These are phyloP conservation scores for Jaapia argillacea DNA, from an alignment of 768 basidiomycete species.

Conservation along the genomic window DNA sequence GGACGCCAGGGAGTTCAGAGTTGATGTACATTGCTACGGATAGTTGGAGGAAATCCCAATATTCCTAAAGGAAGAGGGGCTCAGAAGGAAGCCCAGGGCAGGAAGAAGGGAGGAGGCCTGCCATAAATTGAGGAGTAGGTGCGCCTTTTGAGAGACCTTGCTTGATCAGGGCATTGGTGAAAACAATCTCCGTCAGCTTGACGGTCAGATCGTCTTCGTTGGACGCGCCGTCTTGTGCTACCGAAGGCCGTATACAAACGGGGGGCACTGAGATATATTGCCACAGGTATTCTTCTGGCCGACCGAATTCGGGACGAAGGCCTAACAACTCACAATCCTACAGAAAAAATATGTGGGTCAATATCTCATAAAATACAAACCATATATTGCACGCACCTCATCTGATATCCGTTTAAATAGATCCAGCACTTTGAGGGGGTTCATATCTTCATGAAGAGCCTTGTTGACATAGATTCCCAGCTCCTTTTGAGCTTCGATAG, in stretches of 20 bases:
- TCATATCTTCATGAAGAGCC: conserved; percentile 86
- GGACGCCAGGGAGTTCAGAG: conserved; percentile 91
- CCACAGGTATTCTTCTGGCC: conserved; percentile 98
- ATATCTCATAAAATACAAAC: background rate
- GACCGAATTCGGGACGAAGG: conserved; percentile 74
- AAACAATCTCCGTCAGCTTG: conserved; percentile 94
- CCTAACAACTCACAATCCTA: conserved; percentile 95
- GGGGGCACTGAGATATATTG: conserved; percentile 98
- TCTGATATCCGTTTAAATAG: conserved; percentile 88
- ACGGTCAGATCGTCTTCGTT: conserved; percentile 98
- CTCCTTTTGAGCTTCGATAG: conserved; percentile 82
- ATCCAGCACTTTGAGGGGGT: conserved; percentile 88
- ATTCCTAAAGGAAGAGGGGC: conserved; percentile 48
- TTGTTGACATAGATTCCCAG: conserved; percentile 77
- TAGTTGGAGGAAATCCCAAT: conserved; percentile 96
- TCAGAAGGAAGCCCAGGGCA: conserved; percentile 4
- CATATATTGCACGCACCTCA: conserved; percentile 62
- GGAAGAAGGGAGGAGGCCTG: conserved; percentile 15
- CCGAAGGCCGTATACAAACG: conserved; percentile 94
- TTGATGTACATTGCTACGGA: conserved; percentile 98
- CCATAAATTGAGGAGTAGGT: conserved; percentile 86
- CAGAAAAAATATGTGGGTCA: background rate
- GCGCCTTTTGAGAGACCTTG: conserved; percentile 83
- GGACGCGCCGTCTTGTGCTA: conserved; percentile 94
- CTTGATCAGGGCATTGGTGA: conserved; percentile 87